Percentiles rank a stretch among this genome's conserved stretches.
Evolutionary conservation across 768 basidiomycete species (phyloP).

Genomic region (Dacryopinax spathularia): DNA sequence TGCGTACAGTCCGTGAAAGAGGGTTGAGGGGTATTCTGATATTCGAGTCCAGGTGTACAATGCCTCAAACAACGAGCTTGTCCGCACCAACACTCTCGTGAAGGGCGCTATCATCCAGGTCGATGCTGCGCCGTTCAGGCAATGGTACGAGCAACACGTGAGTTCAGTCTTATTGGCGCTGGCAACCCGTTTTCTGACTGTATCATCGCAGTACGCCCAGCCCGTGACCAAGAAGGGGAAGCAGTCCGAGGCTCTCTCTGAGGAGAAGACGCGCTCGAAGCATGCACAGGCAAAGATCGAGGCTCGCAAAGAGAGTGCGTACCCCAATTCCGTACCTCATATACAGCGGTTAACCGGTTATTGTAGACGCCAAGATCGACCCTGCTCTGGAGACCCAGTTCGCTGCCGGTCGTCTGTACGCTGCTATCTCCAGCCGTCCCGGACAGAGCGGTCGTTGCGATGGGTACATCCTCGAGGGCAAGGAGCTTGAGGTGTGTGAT

Average conservation of each 20-base stretch:
- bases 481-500: constrained; percentile 78
- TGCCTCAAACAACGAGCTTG: constrained; percentile 98
- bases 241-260: constrained; percentile 35
- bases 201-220: constrained; percentile 62
- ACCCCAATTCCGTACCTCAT: background rate
- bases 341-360: background rate
- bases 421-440: constrained; percentile 82
- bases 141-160: constrained; percentile 98
- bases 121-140: constrained; percentile 97
- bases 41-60: constrained; percentile 69
- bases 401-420: constrained; percentile 89
- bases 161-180: constrained; percentile 24
- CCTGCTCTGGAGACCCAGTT: constrained; percentile 79
- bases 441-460: constrained; percentile 94
- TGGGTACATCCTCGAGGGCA: constrained; percentile 95
- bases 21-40: background rate
- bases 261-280: constrained; percentile 67
- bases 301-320: constrained; percentile 77
- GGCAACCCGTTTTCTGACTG: constrained; percentile 3
- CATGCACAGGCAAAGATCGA: constrained; percentile 78
- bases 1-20: constrained; percentile 31
- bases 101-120: constrained; percentile 93
- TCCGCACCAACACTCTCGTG: constrained; percentile 98
- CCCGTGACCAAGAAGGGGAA: constrained; percentile 72
- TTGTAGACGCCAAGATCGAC: constrained; percentile 77